A percentile compares a stretch with the other conserved stretches of the same genome.
Evolutionary conservation across 2,329 filamentous ascomycete species (phyloP).

Genomic region (Stemphylium vesicarium): DNA sequence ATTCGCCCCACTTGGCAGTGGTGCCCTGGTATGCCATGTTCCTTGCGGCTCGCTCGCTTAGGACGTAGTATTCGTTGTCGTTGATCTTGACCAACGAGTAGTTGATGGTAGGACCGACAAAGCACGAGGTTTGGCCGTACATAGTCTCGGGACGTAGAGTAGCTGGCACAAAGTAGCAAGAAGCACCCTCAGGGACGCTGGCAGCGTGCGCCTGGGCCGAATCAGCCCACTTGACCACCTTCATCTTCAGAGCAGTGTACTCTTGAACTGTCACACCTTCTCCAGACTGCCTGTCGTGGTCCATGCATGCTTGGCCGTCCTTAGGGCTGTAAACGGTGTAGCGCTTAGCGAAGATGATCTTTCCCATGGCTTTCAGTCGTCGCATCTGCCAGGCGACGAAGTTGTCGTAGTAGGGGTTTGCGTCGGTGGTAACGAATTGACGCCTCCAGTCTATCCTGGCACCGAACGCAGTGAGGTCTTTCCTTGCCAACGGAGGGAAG

Average conservation of each 20-base stretch:
- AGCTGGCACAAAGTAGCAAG: conserved; percentile 88
- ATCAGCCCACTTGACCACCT: conserved; percentile 86
- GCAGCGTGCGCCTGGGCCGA: conserved; percentile 72
- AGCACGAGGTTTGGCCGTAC: conserved; percentile 97
- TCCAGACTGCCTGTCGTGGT: conserved; percentile 81
- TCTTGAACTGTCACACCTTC: conserved; percentile 87
- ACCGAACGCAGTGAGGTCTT: conserved; percentile 83
- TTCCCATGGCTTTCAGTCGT: conserved; percentile 83
- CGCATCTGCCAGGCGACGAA: conserved; percentile 99
- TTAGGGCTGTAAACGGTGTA: conserved; percentile 92
- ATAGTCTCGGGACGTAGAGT: conserved; percentile 96
- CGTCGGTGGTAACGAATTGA: conserved; percentile 92
- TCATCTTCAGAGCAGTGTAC: conserved; percentile 90
- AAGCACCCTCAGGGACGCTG: conserved; percentile 78
- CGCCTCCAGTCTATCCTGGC: conserved; percentile 91
- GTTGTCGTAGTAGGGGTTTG: conserved; percentile 94
- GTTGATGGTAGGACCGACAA: conserved; percentile 85
- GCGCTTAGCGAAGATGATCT: conserved; percentile 91
- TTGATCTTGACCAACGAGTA: conserved; percentile 85
- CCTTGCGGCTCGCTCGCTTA: conserved; percentile 80
- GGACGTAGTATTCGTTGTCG: conserved; percentile 75
- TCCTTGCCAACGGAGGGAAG: conserved; percentile 82
- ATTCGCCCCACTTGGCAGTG: conserved; percentile 77
- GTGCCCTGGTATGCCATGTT: conserved; percentile 97
- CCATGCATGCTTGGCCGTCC: conserved; percentile 86